Base-by-base conservation (phyloP, 2,329 filamentous ascomycete genomes). In the Drechslera avenae region DNA sequence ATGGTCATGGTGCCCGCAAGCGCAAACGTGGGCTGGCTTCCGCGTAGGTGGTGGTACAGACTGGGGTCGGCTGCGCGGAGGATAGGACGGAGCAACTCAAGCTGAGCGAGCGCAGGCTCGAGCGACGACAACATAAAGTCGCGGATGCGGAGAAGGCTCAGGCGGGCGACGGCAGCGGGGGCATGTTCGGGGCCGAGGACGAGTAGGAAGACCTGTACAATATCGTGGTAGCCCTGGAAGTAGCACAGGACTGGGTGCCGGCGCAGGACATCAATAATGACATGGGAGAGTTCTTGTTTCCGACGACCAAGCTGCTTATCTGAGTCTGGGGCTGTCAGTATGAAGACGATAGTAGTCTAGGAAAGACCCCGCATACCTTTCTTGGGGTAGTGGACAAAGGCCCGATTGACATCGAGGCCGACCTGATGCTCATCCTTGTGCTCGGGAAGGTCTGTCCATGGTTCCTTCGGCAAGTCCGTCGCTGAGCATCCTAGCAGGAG, bases 141-240 rank as follows among this genome's bases (percentile, higher is more conserved):
- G 56, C 94, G 86, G 69, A 99, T 97, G 45, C 91, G 88, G 36
- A 97, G 83, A 26, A 92, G 81, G 3, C 92, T 96, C 51, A 99
- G 85, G n/a, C 89, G 88, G 28, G 89, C 82, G 26, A 95, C 84
- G 13, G 87, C 85, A 5, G 79, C 73, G 14, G 82, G 79, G 13
- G 89, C 86, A 46, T 79, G 71, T 17, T 79, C 67, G 8, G 84
- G 76, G 0, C 87, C 87, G 3, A 99, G 81, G 9, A 97, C 92
- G 12, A 99, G 83, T 33, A 97, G 83, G 52, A 99, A 82, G 18
- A 99, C 94, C 76, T 99, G 95, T 63, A 90, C 94, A 67, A 99
- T 97, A 76, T 99, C 94, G 75, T 99, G 94, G 73, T 95, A 99
- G 71, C 94, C 94, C 77, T 99, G 94, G 74, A 99, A 99, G 76